These are phyloP conservation scores for Hyphodiscus hymeniophilus DNA, from an alignment of 495 filamentous ascomycete genomes.

Conservation along the genomic window DNA sequence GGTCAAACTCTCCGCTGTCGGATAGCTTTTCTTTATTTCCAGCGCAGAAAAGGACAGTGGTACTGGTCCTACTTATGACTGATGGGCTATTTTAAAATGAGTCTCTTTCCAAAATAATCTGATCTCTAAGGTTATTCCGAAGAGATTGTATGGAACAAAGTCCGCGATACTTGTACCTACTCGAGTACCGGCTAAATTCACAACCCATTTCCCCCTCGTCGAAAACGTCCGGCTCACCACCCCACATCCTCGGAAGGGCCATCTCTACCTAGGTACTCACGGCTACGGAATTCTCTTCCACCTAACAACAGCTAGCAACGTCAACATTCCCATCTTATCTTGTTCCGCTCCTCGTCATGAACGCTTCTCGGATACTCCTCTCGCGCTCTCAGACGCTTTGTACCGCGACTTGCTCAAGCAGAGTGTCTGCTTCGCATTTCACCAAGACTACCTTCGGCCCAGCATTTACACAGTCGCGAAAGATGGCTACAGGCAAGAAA, in stretches of 20 bases:
- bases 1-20: slow-evolving; percentile 3
- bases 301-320: neutral
- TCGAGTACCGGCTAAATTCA: no score
- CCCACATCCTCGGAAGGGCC: neutral
- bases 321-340: neutral
- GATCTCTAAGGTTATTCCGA: no score
- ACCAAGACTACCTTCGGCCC: slow-evolving; percentile 7
- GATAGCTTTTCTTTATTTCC: slow-evolving; percentile 8
- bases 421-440: neutral
- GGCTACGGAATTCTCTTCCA: neutral
- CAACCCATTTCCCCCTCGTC: no score
- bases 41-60: slow-evolving; percentile 5
- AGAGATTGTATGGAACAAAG: no score
- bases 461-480: slow-evolving; percentile 16
- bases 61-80: no score
- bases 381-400: slow-evolving; percentile 9
- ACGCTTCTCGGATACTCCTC: slow-evolving; percentile 19
- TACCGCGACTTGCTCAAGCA: neutral
- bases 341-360: slow-evolving; percentile 9
- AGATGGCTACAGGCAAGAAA: slow-evolving; percentile 40
- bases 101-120: neutral
- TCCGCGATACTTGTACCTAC: no score
- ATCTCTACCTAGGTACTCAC: neutral
- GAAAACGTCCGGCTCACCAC: no score
- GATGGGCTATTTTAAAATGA: no score